Conservation (phyloP, 2,329 filamentous ascomycete genomes). For the Leptographium flavum region DNA sequence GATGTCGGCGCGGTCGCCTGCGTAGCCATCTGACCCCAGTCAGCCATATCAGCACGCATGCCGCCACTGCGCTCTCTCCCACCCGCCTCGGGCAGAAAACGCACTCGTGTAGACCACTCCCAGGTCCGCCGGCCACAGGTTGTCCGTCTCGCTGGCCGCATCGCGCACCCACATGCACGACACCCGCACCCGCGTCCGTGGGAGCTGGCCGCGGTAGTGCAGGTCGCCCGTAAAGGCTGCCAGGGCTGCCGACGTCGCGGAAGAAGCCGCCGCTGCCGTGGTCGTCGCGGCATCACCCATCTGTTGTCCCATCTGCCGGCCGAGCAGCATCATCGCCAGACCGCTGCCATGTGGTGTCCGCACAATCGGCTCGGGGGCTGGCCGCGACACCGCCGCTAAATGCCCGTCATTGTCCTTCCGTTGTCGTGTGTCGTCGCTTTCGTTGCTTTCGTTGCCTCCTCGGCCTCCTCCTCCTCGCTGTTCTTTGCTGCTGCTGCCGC, state of each 20-base stretch:
- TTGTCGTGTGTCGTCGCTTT: too few relatives aligned
- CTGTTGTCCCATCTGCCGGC: too few relatives aligned
- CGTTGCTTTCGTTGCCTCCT: too few relatives aligned
- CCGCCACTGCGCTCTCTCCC: too few relatives aligned
- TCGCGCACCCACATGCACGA: constrained; percentile 9
- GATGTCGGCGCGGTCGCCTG: constrained; percentile 10
- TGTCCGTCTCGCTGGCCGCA: constrained; percentile 15
- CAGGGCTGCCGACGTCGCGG: background rate
- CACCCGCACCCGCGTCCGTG: background rate
- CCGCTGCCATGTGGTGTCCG: background rate
- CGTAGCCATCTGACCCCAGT: constrained; percentile 17
- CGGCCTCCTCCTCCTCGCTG: too few relatives aligned
- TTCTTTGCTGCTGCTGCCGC: background rate
- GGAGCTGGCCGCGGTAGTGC: background rate
- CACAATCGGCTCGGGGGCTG: background rate
- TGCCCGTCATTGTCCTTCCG: too few relatives aligned
- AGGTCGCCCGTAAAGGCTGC: background rate
- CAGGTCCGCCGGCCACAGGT: constrained; percentile 19
- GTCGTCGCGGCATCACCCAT: too few relatives aligned
- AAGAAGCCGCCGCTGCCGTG: background rate
- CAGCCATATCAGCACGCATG: constrained; percentile 10
- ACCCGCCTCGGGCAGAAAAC: too few relatives aligned
- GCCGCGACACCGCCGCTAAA: background rate
- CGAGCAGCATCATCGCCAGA: background rate
- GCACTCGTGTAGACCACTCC: constrained; percentile 30